Base-by-base conservation (phyloP, 768 basidiomycete species). In the Hemileccinum impolitum region DNA sequence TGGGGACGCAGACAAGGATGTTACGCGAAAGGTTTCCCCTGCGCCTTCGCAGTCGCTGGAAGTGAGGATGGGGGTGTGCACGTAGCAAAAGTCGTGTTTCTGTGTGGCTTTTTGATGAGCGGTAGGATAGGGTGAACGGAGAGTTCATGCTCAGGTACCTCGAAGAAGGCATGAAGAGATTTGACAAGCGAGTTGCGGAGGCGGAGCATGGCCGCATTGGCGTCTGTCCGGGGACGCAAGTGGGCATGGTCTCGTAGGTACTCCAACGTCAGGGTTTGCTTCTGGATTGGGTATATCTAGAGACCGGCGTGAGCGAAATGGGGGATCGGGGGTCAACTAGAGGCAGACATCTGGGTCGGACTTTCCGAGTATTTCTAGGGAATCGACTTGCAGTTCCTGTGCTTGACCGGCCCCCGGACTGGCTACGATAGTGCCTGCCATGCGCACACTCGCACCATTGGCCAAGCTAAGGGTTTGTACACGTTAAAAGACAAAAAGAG, bases 41-140 rank as follows among this genome's bases (percentile, higher is more conserved):
- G 88, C 94, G 12, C 94, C 96, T 74, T 99, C 96, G 46, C 94
- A 94, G 65, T 99, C 96, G 58, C 83, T 92, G 14, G 82, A 81
- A 0, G 95, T 97, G 19, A 97, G 69, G 39, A 98, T 78, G 1
- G 96, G 96, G 0, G 94, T 88, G 59, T 96, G 85, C 13, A 79
- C 78, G 60, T 87, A 81, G 32, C 73, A 67, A 65, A 96, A 98
- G 10, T 81, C 90, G 65, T 88, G 79, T n/a, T 67, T 68, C 90
- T 95, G 64, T 15, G 25, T 19, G 30, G 30, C 40, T 28, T 51
- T 25, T 25, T 26, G 55, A n/a, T 70, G 37, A 65, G 53, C 23
- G 39, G 18, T 30, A 47, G 42, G 47, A 50, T 15, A 15, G 23
- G 38, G 39, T 40, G 47, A 56, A 34, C 30, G 19, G n/a, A 21